These are phyloP conservation scores for Penicillium sp. DNA, from an alignment of 2,329 filamentous ascomycete genomes.

Conservation along the genomic window DNA sequence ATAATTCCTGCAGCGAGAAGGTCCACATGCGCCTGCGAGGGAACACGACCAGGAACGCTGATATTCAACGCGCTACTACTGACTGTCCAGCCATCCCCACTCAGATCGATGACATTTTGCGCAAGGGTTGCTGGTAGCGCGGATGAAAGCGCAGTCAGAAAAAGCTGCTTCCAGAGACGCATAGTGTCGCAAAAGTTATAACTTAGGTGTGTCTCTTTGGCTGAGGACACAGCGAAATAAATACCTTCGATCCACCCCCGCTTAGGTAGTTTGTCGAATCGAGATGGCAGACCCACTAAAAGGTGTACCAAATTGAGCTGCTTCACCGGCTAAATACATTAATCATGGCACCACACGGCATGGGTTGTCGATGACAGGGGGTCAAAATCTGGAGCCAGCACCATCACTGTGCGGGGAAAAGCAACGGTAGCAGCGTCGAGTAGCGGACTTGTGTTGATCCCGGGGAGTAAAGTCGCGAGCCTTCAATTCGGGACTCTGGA, in stretches of 20 bases:
- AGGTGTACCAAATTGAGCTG: neutral
- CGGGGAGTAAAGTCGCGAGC: conserved; percentile 5
- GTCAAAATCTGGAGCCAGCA: neutral
- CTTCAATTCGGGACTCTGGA: conserved; percentile 5
- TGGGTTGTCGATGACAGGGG: no score
- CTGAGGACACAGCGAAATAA: neutral
- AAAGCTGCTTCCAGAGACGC: conserved; percentile 16
- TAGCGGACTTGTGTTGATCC: conserved; percentile 7
- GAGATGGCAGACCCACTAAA: neutral
- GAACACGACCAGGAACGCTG: conserved; percentile 56
- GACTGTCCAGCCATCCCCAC: conserved; percentile 47
- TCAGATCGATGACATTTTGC: conserved; percentile 45
- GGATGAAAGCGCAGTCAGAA: conserved; percentile 19
- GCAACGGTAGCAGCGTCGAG: conserved; percentile 23
- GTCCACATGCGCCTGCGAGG: conserved; percentile 62
- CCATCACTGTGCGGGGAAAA: conserved; percentile 11
- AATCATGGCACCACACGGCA: neutral
- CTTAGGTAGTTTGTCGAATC: neutral
- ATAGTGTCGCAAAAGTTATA: conserved; percentile 13
- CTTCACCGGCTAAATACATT: neutral
- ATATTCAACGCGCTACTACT: conserved; percentile 50
- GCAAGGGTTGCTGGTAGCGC: conserved; percentile 14
- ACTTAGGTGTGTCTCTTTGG: no score
- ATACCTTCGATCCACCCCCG: neutral
- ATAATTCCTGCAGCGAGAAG: conserved; percentile 56